Base-by-base conservation (phyloP, 768 basidiomycete genomes). In the Cystobasidium tubakii region DNA sequence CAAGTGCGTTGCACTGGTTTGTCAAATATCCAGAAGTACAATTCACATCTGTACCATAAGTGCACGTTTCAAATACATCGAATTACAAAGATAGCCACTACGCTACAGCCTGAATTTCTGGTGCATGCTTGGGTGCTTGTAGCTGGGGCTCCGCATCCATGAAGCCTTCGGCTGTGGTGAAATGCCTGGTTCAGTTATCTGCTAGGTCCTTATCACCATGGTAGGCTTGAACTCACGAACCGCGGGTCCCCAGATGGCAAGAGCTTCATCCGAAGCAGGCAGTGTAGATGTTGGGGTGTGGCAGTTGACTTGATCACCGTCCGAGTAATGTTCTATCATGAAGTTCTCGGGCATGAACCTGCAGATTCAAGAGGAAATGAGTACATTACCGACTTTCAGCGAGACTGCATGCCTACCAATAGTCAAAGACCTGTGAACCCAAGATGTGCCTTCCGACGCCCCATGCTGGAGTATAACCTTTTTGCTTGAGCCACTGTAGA, bases 381-480 rank as follows among this genome's bases (percentile, higher is more conserved):
- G n/a, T n/a, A n/a, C n/a, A n/a, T n/a, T n/a, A n/a, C n/a, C n/a
- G n/a, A n/a, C n/a, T n/a, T n/a, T n/a, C n/a, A n/a, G n/a, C n/a
- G n/a, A n/a, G n/a, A n/a, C 21, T 23, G 53, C 53, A 55, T 23
- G 25, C 84, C 46, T 44, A 70, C 67, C 70, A 72, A 34, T 72
- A 72, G 33, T 72, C 70, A 33, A 72, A 72, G 2, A 72, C 70
- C 57, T 72, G 70, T 3, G 70, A 72, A 6, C 70, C 70, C 1
- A 72, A 27, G 27, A 72, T 72, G 27, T 72, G 70, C 34, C 70
- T 65, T 7, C 70, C 70, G 17, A 72, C 13, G 10, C 70, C 70
- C 70, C 70, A 72, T 25, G 54, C 62, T 13, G 70, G 70, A 9
- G 27, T 72, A 44, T 72, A 72, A 36, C 70, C 70, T 25, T 72